Evolutionary conservation across 2,329 filamentous ascomycete genomes (phyloP).

Genomic region (Pseudodiploospora longispora): DNA sequence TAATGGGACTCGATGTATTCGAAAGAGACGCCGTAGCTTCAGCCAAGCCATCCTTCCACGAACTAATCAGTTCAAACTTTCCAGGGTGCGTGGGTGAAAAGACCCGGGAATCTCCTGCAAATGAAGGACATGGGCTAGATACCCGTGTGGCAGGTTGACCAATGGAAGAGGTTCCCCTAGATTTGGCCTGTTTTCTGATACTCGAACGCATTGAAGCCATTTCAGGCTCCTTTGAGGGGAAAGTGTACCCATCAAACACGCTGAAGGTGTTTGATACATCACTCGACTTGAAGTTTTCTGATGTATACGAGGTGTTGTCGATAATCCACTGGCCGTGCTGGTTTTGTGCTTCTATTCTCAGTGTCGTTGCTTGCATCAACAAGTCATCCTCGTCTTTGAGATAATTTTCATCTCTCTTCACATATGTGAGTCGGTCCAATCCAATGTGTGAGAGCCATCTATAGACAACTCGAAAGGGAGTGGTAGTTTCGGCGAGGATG

Average conservation of each 20-base stretch:
- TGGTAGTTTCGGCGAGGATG: conserved; percentile 12
- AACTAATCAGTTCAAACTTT: no score
- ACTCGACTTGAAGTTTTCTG: neutral
- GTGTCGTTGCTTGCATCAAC: conserved; percentile 12
- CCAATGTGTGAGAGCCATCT: conserved; percentile 20
- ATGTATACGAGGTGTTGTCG: conserved; percentile 9
- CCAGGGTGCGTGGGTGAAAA: no score
- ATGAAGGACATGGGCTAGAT: no score
- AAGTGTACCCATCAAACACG: conserved; percentile 12
- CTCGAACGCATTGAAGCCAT: no score
- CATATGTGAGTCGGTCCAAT: conserved; percentile 18
- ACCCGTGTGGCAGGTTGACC: no score
- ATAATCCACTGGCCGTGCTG: conserved; percentile 1
- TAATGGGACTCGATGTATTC: no score
- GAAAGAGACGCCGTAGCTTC: no score
- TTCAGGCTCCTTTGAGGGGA: neutral
- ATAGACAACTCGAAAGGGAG: conserved; percentile 12
- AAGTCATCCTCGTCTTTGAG: conserved; percentile 10
- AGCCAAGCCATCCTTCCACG: no score
- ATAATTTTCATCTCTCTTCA: conserved; percentile 2
- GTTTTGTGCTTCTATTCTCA: conserved; percentile 13
- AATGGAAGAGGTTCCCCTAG: no score
- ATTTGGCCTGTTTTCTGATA: no score
- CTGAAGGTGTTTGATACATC: conserved; percentile 2
- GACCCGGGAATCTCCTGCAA: no score